Evolutionary conservation across 495 filamentous ascomycete species (phyloP), one percentile per base, ranked within the genome.

Genomic region (Pyrenula massariospora): DNA sequence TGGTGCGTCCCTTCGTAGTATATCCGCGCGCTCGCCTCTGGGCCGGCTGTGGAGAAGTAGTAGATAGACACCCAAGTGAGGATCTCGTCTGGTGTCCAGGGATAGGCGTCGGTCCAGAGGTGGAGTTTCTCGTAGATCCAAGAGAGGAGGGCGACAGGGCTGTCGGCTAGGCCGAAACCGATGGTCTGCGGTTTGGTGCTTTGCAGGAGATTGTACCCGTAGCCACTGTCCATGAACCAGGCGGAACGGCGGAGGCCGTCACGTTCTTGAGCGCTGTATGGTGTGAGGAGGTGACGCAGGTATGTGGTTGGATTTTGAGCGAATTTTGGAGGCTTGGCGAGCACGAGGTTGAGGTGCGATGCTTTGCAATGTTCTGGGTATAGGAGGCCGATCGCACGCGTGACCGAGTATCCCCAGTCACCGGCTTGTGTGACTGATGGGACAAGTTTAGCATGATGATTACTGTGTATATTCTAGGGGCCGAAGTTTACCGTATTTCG

Each of bases 91-190:
- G 77, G 75, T 0, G 75, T 77, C 77, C 78, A 83, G 0, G 68
- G 58, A 56, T 78, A 80, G 21, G 48, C 56, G 50, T 81, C 77
- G 0, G 75, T 70, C 74, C 77, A 79, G 53, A 63, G 61, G 55
- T 78, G 70, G 48, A 82, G 63, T 55, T 80, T 79, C 51, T 81
- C 77, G 57, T 75, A 77, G 19, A 81, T 76, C 79, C 79, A 83
- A 2, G 77, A 70, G 1, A 81, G 65, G 15, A 81, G 60, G 10
- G 65, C 77, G 1, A 79, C 68, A 0, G 79, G 79, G 57, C 71
- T 75, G 59, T 80, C 77, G 1, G 73, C 67, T 0, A 80, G 66
- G 0, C 69, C 72, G 55, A 77, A 81, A 3, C 70, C 74, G 0
- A 80, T 56, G 0, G 76, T 79, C 56, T 78, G 74, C 0, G 79